Evolutionary conservation across 148 eudicot species (phyloP).

Genomic region (Limonium bicolor): DNA sequence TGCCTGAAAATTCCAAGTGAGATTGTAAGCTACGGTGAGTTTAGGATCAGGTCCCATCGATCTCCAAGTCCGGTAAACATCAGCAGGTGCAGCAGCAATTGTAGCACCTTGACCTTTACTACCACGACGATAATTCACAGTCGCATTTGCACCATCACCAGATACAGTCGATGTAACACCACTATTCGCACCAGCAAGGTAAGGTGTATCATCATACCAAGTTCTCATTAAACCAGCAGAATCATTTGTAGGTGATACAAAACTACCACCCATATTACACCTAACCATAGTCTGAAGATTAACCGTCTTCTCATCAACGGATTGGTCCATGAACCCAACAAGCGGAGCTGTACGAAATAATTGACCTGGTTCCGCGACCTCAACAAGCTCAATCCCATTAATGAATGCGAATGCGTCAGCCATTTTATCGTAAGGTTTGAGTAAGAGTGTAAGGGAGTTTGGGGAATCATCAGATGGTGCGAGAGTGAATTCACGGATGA

Average conservation of each 20-base stretch:
- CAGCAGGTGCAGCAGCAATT: constrained; percentile 28
- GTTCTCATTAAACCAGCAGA: constrained; percentile 44
- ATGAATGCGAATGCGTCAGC: constrained; percentile 41
- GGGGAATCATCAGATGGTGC: constrained; percentile 14
- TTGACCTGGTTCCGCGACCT: constrained; percentile 29
- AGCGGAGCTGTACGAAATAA: constrained; percentile 22
- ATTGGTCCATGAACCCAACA: constrained; percentile 26
- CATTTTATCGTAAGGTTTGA: constrained; percentile 35
- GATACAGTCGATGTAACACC: constrained; percentile 28
- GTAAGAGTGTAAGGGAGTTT: constrained; percentile 19
- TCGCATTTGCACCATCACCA: constrained; percentile 14
- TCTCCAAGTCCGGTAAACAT: constrained; percentile 53
- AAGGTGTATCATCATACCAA: constrained; percentile 90
- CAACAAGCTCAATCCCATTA: constrained; percentile 66
- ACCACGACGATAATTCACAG: constrained; percentile 11
- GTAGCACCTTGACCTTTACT: constrained; percentile 14
- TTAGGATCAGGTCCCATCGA: constrained; percentile 53
- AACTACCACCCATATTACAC: constrained; percentile 76
- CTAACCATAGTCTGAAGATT: constrained; percentile 43
- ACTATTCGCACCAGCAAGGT: constrained; percentile 23
- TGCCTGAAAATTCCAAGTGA: constrained; percentile 60
- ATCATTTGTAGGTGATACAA: constrained; percentile 48
- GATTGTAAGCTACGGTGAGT: constrained; percentile 34
- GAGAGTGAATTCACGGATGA: constrained; percentile 46
- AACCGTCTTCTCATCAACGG: constrained; percentile 9